Evolutionary conservation across 441 rosid species (phyloP).

Genomic region (Croton laevigatus): DNA sequence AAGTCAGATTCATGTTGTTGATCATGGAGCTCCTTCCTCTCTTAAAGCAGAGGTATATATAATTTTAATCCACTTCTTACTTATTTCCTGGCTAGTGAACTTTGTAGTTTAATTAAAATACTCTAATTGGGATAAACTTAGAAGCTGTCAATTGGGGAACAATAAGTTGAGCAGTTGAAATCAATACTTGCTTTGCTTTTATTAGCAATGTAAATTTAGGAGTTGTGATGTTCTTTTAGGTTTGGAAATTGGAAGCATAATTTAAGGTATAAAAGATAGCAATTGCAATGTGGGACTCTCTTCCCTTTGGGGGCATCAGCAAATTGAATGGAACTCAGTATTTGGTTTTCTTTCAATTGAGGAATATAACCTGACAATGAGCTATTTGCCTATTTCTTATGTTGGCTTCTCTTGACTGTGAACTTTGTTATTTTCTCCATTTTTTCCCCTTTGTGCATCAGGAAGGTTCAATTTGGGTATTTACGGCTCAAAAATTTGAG

Average conservation of each 20-base stretch:
- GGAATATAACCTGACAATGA: neutral
- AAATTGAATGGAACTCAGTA: neutral
- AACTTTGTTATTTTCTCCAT: neutral
- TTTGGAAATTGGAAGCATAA: neutral
- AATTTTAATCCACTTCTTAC: neutral
- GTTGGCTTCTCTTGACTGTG: neutral
- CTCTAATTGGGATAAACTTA: neutral
- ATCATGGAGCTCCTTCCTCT: conserved; percentile 65
- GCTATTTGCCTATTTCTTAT: neutral
- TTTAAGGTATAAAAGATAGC: neutral
- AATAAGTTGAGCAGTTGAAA: neutral
- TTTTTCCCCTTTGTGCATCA: conserved; percentile 25
- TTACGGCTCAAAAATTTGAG: conserved; percentile 47
- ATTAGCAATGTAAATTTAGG: neutral
- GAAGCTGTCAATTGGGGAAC: conserved; percentile 4
- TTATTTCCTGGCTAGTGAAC: neutral
- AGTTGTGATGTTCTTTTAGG: neutral
- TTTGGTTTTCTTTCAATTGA: neutral
- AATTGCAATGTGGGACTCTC: neutral
- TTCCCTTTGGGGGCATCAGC: neutral
- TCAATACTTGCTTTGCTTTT: neutral
- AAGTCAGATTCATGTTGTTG: conserved; percentile 70
- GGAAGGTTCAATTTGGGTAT: conserved; percentile 73
- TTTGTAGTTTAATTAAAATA: neutral
- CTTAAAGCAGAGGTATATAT: conserved; percentile 65